A percentile compares a stretch with the other conserved stretches of the same genome.
Conservation (phyloP, 805 yeast genomes). For the Ogataea angusta region DNA sequence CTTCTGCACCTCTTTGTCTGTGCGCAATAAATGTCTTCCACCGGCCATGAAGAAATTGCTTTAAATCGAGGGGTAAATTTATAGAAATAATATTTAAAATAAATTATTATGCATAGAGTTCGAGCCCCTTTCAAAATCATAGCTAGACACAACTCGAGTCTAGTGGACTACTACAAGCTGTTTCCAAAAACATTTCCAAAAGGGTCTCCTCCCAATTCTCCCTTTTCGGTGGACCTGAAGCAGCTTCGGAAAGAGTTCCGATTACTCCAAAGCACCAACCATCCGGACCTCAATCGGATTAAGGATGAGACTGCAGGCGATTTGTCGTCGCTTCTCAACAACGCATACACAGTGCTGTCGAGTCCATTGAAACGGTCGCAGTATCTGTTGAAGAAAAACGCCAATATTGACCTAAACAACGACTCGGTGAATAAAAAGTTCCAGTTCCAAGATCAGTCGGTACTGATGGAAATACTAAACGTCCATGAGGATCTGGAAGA, state of each 20-base stretch:
- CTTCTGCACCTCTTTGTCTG: slow-evolving; percentile 32
- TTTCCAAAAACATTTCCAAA: slow-evolving; percentile 75
- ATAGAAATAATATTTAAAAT: neutral
- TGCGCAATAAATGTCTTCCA: slow-evolving; percentile 33
- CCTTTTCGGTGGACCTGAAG: slow-evolving; percentile 54
- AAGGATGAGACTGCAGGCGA: slow-evolving; percentile 26
- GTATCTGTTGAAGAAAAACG: slow-evolving; percentile 44
- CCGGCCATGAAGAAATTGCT: slow-evolving; percentile 27
- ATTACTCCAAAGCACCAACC: slow-evolving; percentile 64
- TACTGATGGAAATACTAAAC: slow-evolving; percentile 76
- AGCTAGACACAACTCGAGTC: slow-evolving; percentile 1
- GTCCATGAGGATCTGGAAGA: slow-evolving; percentile 80
- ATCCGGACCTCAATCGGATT: slow-evolving; percentile 62
- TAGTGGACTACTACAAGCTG: slow-evolving; percentile 48
- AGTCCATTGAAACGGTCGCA: slow-evolving; percentile 72
- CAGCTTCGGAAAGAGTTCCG: slow-evolving; percentile 73
- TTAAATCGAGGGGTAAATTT: slow-evolving; percentile 8
- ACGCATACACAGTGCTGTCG: slow-evolving; percentile 69
- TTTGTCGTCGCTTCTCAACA: slow-evolving; percentile 58
- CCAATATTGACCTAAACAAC: slow-evolving; percentile 51
- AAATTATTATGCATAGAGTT: slow-evolving; percentile 1
- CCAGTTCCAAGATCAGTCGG: slow-evolving; percentile 41
- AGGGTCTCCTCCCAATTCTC: slow-evolving; percentile 59
- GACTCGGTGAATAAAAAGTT: slow-evolving; percentile 50
- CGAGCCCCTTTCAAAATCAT: neutral